These are phyloP conservation scores for Nephelium lappaceum DNA, from an alignment of 345 rosid genomes.

Conservation along the genomic window DNA sequence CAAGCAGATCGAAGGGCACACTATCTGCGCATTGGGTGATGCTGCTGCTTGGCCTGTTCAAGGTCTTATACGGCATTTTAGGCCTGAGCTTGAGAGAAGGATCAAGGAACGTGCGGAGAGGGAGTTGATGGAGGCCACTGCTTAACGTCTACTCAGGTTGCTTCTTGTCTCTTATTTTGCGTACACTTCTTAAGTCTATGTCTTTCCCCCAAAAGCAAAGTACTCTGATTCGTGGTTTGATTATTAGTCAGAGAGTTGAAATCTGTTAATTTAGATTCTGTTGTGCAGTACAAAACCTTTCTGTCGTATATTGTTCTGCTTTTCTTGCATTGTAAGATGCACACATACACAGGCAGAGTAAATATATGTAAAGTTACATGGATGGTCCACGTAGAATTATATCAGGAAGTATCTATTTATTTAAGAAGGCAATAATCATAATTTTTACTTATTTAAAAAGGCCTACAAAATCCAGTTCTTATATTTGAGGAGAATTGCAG, in stretches of 20 bases:
- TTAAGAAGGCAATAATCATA: not conserved
- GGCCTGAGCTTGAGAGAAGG: constrained; percentile 99
- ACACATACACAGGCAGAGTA: not conserved
- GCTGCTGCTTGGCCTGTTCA: constrained; percentile 99
- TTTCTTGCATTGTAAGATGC: not conserved
- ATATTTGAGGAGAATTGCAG: not conserved
- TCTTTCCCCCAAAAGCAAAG: not conserved
- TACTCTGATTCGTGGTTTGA: not conserved
- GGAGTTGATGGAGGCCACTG: constrained; percentile 91
- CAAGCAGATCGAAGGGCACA: constrained; percentile 97
- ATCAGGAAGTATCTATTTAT: not conserved
- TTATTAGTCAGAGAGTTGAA: not conserved
- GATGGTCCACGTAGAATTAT: not conserved
- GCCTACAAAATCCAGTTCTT: not conserved
- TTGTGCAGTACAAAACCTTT: not conserved
- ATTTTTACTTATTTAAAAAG: no score
- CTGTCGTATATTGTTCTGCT: not conserved
- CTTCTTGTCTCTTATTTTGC: constrained; percentile 4
- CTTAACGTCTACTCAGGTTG: constrained; percentile 51
- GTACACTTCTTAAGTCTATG: not conserved
- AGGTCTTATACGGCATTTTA: constrained; percentile 92
- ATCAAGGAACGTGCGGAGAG: constrained; percentile 84
- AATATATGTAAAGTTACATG: not conserved
- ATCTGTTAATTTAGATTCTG: not conserved
- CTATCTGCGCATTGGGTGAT: constrained; percentile 98